A percentile compares a stretch with the other conserved stretches of the same genome.
Conservation (phyloP, 1,284 basidiomycete genomes). For the Irpex sp. region DNA sequence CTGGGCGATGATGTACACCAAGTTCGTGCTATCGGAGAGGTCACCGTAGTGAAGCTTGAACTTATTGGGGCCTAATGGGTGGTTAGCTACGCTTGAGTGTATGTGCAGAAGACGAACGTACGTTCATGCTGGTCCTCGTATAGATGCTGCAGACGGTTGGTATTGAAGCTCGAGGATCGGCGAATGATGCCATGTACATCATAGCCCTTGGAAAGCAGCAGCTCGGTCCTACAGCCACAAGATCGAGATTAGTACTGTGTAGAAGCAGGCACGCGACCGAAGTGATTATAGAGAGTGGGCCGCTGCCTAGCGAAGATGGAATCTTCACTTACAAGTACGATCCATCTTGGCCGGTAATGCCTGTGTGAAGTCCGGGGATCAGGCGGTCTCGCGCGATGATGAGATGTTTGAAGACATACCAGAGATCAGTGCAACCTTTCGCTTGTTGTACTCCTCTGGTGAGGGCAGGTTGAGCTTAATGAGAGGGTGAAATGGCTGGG, state of each 20-base stretch:
- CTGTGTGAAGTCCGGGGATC: constrained; percentile 32
- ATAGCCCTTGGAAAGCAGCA: constrained; percentile 83
- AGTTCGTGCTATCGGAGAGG: constrained; percentile 87
- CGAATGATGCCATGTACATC: constrained; percentile 91
- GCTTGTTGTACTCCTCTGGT: constrained; percentile 75
- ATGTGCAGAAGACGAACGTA: constrained; percentile 29
- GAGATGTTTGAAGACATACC: constrained; percentile 42
- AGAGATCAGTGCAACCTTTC: constrained; percentile 86
- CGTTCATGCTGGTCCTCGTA: constrained; percentile 85
- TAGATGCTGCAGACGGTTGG: constrained; percentile 83
- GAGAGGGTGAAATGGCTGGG: constrained; percentile 32
- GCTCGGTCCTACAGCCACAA: constrained; percentile 57
- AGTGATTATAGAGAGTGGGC: not conserved
- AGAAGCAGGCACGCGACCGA: constrained; percentile 9
- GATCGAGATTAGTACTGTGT: constrained; percentile 5
- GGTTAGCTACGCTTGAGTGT: not conserved
- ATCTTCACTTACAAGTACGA: constrained; percentile 67
- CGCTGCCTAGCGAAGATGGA: not conserved
- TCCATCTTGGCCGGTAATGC: constrained; percentile 90
- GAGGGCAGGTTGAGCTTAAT: constrained; percentile 54
- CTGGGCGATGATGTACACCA: constrained; percentile 88
- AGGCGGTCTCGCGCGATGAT: not conserved
- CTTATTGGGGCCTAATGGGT: constrained; percentile 58
- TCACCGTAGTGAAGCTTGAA: constrained; percentile 91
- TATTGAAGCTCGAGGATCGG: constrained; percentile 92